A percentile compares a stretch with the other conserved stretches of the same genome.
Evolutionary conservation across 2,329 filamentous ascomycete species (phyloP).

Genomic region (Cladosporium velox): DNA sequence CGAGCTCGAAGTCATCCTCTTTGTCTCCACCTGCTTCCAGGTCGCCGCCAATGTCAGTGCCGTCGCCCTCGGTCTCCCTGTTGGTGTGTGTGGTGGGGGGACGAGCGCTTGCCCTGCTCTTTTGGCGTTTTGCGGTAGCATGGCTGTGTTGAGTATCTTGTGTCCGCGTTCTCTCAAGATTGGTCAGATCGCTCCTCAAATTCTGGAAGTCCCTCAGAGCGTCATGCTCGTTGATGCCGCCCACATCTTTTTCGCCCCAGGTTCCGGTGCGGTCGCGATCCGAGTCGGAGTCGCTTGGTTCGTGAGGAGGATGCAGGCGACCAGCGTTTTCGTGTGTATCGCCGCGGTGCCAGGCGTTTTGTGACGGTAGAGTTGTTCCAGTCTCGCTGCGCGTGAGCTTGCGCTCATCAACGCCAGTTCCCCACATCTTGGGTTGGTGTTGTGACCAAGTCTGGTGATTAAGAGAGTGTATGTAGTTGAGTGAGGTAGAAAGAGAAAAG

Average conservation of each 20-base stretch:
- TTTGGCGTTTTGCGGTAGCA: constrained; percentile 21
- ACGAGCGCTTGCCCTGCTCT: constrained; percentile 26
- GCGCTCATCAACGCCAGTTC: constrained; percentile 31
- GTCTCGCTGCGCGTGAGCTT: constrained; percentile 29
- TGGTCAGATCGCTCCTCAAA: constrained; percentile 57
- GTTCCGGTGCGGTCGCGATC: constrained; percentile 48
- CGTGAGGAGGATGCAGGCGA: constrained; percentile 26
- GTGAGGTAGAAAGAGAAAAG: background rate
- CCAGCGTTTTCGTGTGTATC: constrained; percentile 28
- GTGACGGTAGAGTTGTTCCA: constrained; percentile 25
- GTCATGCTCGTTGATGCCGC: constrained; percentile 52
- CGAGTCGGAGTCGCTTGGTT: constrained; percentile 34
- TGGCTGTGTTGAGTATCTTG: constrained; percentile 31
- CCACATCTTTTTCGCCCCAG: constrained; percentile 64
- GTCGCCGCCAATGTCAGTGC: constrained; percentile 33
- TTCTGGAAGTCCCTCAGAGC: constrained; percentile 63
- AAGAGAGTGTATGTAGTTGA: constrained; percentile 15
- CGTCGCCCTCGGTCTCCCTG: constrained; percentile 21
- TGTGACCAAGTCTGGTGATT: background rate
- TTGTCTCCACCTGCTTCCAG: constrained; percentile 51
- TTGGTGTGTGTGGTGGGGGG: constrained; percentile 32
- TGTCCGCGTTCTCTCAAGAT: constrained; percentile 51
- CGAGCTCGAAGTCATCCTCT: constrained; percentile 66
- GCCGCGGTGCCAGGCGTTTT: constrained; percentile 29
- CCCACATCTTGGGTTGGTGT: constrained; percentile 30